phyloP scores from a whole-genome alignment of 129 eudicot genomes.

The Flaveria bidentis region DNA sequence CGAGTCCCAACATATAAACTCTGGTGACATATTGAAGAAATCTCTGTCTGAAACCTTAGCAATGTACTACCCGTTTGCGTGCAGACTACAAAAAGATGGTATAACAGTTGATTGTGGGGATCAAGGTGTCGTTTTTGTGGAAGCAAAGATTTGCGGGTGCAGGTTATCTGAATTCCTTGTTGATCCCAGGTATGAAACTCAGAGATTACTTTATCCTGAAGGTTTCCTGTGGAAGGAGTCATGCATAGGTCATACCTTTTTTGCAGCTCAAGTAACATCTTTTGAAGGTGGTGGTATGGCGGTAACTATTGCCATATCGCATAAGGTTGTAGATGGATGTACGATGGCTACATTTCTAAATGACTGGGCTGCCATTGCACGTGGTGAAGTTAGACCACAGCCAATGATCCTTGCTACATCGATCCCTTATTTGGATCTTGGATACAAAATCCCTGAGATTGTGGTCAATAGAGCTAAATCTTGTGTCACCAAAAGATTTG shows the following conservation, averaged over 20 bases:
- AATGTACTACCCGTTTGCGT: conserved; percentile 34
- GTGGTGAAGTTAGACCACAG: conserved; percentile 10
- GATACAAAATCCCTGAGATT: conserved; percentile 14
- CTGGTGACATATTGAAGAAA: conserved; percentile 1
- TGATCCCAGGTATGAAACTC: conserved; percentile 12
- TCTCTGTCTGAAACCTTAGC: conserved; percentile 28
- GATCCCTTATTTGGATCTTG: conserved; percentile 9
- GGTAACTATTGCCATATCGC: conserved; percentile 24
- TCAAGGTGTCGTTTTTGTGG: conserved; percentile 19
- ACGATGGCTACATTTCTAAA: conserved; percentile 12
- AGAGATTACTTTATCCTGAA: conserved; percentile 19
- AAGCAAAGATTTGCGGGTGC: background rate
- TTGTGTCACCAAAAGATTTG: conserved; percentile 26
- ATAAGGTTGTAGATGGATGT: conserved; percentile 30
- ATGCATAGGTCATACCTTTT: conserved; percentile 10
- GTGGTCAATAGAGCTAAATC: conserved; percentile 2
- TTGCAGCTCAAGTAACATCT: conserved; percentile 23
- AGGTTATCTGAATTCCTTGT: conserved; percentile 20
- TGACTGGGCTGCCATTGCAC: conserved; percentile 34
- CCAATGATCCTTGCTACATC: conserved; percentile 22
- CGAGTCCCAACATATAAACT: background rate
- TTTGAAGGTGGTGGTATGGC: conserved; percentile 34
- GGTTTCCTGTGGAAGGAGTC: conserved; percentile 28
- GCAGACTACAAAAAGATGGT: conserved; percentile 30
- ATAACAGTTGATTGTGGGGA: conserved; percentile 34